Evolutionary conservation across 2,329 filamentous ascomycete genomes (phyloP).

Genomic region (Dissoconium aciculare): DNA sequence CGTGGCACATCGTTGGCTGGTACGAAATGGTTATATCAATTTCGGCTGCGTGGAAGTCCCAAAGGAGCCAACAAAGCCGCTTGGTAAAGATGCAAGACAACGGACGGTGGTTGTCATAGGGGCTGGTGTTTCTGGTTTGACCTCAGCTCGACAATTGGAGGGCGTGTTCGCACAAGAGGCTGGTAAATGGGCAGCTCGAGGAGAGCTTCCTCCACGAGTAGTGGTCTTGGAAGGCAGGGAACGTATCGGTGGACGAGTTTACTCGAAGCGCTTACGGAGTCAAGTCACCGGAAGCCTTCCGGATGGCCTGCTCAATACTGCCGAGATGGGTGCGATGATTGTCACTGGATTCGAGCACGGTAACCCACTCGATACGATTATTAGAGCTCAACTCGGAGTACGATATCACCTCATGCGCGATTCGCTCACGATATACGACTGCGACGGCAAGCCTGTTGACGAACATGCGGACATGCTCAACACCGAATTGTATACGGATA

Average conservation of each 20-base stretch:
- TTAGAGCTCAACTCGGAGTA: slow-evolving; percentile 77
- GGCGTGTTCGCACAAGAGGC: slow-evolving; percentile 70
- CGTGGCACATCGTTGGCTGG: slow-evolving; percentile 82
- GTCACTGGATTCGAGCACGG: slow-evolving; percentile 93
- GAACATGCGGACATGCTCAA: slow-evolving; percentile 64
- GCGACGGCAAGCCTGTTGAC: slow-evolving; percentile 62
- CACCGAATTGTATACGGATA: slow-evolving; percentile 88
- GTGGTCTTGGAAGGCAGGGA: slow-evolving; percentile 74
- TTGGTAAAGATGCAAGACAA: slow-evolving; percentile 34
- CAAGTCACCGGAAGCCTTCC: slow-evolving; percentile 40
- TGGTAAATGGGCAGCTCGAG: slow-evolving; percentile 47
- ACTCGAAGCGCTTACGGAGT: slow-evolving; percentile 59
- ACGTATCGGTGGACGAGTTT: slow-evolving; percentile 81
- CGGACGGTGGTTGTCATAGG: slow-evolving; percentile 77
- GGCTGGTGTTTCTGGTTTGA: slow-evolving; percentile 84
- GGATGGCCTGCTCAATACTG: slow-evolving; percentile 52
- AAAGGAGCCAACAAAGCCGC: slow-evolving; percentile 11
- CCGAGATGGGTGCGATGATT: slow-evolving; percentile 96
- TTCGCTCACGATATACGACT: slow-evolving; percentile 79
- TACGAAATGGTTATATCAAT: slow-evolving; percentile 87
- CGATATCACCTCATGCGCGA: slow-evolving; percentile 70
- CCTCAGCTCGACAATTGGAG: slow-evolving; percentile 82
- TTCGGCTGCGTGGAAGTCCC: slow-evolving; percentile 78
- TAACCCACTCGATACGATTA: slow-evolving; percentile 80
- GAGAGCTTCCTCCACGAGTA: slow-evolving; percentile 56